phyloP scores from a whole-genome alignment of 441 rosid species.

The Eruca vesicaria region DNA sequence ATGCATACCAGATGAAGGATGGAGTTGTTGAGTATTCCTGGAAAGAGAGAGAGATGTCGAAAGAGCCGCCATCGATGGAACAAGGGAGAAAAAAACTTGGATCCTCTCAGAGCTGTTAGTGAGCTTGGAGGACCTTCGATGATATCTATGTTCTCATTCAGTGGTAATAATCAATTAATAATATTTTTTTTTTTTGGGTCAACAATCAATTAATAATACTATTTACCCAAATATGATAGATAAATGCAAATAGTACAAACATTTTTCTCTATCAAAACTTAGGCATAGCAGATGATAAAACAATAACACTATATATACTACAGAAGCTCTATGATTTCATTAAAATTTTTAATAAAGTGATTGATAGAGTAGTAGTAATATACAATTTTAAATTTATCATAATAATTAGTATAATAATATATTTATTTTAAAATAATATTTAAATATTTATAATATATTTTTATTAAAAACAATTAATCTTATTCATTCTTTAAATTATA shows the following conservation, averaged over 20 bases:
- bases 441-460: too few species aligned
- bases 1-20: constrained; percentile 41
- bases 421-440: too few species aligned
- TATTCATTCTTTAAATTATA: too few species aligned
- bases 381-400: too few species aligned
- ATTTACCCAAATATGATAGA: neutral
- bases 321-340: too few species aligned
- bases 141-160: constrained; percentile 34
- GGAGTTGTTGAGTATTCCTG: constrained; percentile 29
- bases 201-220: constrained; percentile 3
- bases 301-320: too few species aligned
- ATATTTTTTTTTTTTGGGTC: too few species aligned
- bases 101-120: constrained; percentile 13
- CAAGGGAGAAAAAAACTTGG: neutral
- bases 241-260: neutral
- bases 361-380: too few species aligned
- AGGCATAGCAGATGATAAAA: too few species aligned
- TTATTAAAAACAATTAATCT: too few species aligned
- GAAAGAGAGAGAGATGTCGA: constrained; percentile 46
- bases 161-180: constrained; percentile 2
- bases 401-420: too few species aligned
- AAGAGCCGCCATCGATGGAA: constrained; percentile 47
- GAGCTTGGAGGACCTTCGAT: constrained; percentile 31
- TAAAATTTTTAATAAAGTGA: too few species aligned
- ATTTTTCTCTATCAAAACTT: neutral